Conservation (phyloP, 495 filamentous ascomycete genomes). For the Chlorociboria aeruginascens region DNA sequence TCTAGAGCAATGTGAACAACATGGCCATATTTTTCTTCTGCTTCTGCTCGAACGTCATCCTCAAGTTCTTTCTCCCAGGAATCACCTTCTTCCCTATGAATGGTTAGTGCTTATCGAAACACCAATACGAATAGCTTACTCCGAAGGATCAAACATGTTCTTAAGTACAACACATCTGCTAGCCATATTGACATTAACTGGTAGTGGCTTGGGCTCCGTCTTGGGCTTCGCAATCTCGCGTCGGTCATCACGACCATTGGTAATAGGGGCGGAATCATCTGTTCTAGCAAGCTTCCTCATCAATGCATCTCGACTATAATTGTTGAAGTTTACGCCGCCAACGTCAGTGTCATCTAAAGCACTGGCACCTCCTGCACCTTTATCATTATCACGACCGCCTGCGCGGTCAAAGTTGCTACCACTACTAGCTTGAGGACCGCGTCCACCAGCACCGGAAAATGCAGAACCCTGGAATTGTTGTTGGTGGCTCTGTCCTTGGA, state of each 20-base stretch:
- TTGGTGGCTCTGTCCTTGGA: constrained; percentile 66
- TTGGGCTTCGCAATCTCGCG: constrained; percentile 66
- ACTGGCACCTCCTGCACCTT: constrained; percentile 79
- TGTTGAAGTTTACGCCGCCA: constrained; percentile 97
- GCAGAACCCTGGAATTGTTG: constrained; percentile 83
- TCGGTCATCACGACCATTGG: constrained; percentile 50
- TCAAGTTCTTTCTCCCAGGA: constrained; percentile 88
- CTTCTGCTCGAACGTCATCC: constrained; percentile 87
- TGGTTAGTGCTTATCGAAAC: constrained; percentile 18
- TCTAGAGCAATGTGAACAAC: constrained; percentile 97
- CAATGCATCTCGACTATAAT: constrained; percentile 91
- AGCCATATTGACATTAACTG: constrained; percentile 81
- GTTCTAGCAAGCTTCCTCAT: constrained; percentile 97
- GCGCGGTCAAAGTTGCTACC: constrained; percentile 82
- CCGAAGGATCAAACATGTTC: constrained; percentile 86
- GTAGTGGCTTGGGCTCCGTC: constrained; percentile 67
- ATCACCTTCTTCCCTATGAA: constrained; percentile 66
- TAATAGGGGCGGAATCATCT: constrained; percentile 62
- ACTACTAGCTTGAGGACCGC: constrained; percentile 73
- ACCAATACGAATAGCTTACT: constrained; percentile 48
- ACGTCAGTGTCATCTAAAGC: constrained; percentile 97
- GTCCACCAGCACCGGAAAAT: constrained; percentile 85
- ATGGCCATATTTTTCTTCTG: constrained; percentile 90
- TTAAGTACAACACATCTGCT: constrained; percentile 88
- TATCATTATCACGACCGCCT: constrained; percentile 81